Percentiles rank a stretch among this genome's conserved stretches.
Conservation (phyloP, 2,329 filamentous ascomycete species). For the Epichloe uncinata region DNA sequence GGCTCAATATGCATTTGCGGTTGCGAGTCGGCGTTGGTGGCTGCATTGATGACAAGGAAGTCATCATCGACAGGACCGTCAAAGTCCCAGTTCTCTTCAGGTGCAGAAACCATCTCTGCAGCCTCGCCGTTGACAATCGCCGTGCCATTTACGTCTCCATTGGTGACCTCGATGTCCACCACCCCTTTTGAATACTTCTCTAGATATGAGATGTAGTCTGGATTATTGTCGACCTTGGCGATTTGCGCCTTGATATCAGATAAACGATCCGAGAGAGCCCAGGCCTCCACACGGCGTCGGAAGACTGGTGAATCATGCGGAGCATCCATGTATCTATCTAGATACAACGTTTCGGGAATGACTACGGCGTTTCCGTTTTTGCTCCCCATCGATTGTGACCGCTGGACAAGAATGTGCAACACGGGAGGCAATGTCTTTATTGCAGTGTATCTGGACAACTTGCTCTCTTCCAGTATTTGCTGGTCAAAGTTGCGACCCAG, state of each 20-base stretch:
- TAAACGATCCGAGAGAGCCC: conserved; percentile 59
- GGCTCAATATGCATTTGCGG: conserved; percentile 4
- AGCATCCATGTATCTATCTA: conserved; percentile 78
- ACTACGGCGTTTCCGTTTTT: conserved; percentile 69
- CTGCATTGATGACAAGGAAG: conserved; percentile 17
- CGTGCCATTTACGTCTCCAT: not conserved
- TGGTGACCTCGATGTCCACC: conserved; percentile 5
- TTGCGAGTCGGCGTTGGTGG: not conserved
- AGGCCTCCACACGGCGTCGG: conserved; percentile 52
- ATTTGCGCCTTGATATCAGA: conserved; percentile 34
- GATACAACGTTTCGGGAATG: conserved; percentile 68
- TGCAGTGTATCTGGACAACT: conserved; percentile 50
- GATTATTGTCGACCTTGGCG: conserved; percentile 14
- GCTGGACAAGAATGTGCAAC: conserved; percentile 79
- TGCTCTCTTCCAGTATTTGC: conserved; percentile 56
- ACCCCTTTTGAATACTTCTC: conserved; percentile 14
- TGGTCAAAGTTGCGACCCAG: conserved; percentile 77
- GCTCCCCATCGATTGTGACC: conserved; percentile 57
- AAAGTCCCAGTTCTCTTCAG: conserved; percentile 23
- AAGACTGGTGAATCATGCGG: conserved; percentile 47
- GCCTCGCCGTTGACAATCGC: not conserved
- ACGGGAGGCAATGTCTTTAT: conserved; percentile 71
- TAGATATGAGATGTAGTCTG: conserved; percentile 15
- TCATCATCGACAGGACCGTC: conserved; percentile 25
- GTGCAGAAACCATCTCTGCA: not conserved